phyloP scores from a whole-genome alignment of 768 basidiomycete genomes.

The Goffeauzyma gilvescens region DNA sequence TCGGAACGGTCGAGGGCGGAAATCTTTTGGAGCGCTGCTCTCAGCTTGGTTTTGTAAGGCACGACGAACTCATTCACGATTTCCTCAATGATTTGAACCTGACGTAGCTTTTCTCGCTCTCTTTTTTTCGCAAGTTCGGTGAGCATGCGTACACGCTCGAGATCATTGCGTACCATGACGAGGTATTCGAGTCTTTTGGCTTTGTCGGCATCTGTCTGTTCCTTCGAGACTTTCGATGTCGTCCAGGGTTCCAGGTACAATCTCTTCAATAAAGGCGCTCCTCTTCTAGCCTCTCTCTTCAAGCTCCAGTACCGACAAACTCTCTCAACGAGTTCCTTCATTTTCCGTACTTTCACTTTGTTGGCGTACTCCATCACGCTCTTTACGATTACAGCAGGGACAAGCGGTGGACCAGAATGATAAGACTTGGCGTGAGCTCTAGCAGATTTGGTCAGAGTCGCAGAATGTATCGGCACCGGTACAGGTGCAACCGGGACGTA shows the following conservation, averaged over 20 bases:
- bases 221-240: slow-evolving; percentile 43
- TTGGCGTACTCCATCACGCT: slow-evolving; percentile 56
- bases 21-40: slow-evolving; percentile 51
- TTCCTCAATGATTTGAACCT: slow-evolving; percentile 45
- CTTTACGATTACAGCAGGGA: slow-evolving; percentile 66
- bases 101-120: slow-evolving; percentile 55
- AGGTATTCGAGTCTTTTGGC: slow-evolving; percentile 56
- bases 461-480: no score
- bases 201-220: slow-evolving; percentile 66
- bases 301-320: slow-evolving; percentile 91
- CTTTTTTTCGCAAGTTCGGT: slow-evolving; percentile 53
- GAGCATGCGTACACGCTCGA: slow-evolving; percentile 52
- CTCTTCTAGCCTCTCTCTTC: slow-evolving; percentile 78
- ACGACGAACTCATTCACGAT: slow-evolving; percentile 49
- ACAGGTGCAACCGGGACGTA: neutral
- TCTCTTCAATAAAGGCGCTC: slow-evolving; percentile 80
- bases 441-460: slow-evolving; percentile 70
- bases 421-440: slow-evolving; percentile 82
- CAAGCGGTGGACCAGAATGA: slow-evolving; percentile 76
- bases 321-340: slow-evolving; percentile 51
- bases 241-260: slow-evolving; percentile 97
- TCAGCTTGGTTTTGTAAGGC: slow-evolving; percentile 44
- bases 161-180: slow-evolving; percentile 50
- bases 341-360: slow-evolving; percentile 54
- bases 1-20: slow-evolving; percentile 51